Evolutionary conservation across 805 yeast genomes (phyloP).

Genomic region (Barnettozyma pratensis): DNA sequence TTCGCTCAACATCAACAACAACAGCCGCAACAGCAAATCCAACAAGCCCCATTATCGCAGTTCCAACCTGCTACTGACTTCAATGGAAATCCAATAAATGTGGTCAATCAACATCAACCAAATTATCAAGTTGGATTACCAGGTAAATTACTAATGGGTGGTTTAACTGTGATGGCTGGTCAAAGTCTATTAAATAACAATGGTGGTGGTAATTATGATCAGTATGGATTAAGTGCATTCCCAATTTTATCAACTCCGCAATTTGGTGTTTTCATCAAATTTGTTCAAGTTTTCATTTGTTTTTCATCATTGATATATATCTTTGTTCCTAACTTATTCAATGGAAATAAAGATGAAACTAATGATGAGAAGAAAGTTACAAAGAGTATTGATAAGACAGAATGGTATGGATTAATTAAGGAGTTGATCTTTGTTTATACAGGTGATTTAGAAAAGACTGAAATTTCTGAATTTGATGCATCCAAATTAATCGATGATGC

Average conservation of each 20-base stretch:
- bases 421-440: constrained; percentile 21
- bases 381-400: constrained; percentile 6
- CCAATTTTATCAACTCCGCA: constrained; percentile 31
- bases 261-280: constrained; percentile 22
- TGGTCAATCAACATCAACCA: constrained; percentile 20
- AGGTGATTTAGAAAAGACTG: constrained; percentile 13
- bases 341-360: background rate
- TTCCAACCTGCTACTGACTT: constrained; percentile 23
- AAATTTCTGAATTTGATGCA: constrained; percentile 18
- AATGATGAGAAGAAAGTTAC: background rate
- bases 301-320: constrained; percentile 19
- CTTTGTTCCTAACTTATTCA: constrained; percentile 16
- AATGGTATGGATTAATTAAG: constrained; percentile 23
- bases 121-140: constrained; percentile 24
- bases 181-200: constrained; percentile 16
- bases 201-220: constrained; percentile 31
- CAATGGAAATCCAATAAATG: constrained; percentile 22
- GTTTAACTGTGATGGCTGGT: constrained; percentile 45
- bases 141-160: constrained; percentile 40
- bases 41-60: constrained; percentile 2
- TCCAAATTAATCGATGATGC: constrained; percentile 12
- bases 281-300: constrained; percentile 25
- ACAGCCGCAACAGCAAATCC: constrained; percentile 10
- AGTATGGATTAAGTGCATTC: constrained; percentile 39
- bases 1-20: constrained; percentile 15